phyloP scores from a whole-genome alignment of 176 grass and related monocot genomes.

The Eragrostis nindensis region DNA sequence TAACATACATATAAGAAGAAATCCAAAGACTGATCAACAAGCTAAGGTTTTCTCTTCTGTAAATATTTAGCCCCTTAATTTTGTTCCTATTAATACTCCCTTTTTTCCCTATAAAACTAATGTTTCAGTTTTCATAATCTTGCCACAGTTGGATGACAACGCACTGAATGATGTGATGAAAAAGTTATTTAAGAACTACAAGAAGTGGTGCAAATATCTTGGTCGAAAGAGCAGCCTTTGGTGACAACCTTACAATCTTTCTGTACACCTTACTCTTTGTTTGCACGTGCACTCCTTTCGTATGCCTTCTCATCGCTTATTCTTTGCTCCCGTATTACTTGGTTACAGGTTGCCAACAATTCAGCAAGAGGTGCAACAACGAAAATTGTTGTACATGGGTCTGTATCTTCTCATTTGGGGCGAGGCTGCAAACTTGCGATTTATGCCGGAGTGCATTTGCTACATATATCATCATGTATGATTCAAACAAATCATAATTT shows the following conservation, averaged over 20 bases:
- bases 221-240: constrained; percentile 86
- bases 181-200: constrained; percentile 97
- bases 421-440: constrained; percentile 96
- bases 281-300: not conserved
- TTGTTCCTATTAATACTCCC: constrained; percentile 6
- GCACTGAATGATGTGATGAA: constrained; percentile 84
- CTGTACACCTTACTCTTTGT: not conserved
- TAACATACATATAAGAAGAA: constrained; percentile 79
- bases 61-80: constrained; percentile 20
- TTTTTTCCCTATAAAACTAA: constrained; percentile 38
- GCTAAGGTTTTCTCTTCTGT: constrained; percentile 63
- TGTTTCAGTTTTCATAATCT: constrained; percentile 11
- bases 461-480: constrained; percentile 99
- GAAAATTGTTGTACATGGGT: constrained; percentile 93
- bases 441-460: constrained; percentile 97
- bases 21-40: constrained; percentile 64
- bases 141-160: constrained; percentile 69
- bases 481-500: constrained; percentile 22
- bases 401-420: constrained; percentile 99
- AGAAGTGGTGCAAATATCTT: constrained; percentile 90
- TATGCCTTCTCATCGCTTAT: constrained; percentile 19
- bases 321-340: constrained; percentile 27
- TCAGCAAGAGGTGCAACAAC: constrained; percentile 94
- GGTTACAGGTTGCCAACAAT: constrained; percentile 83
- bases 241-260: constrained; percentile 43